Conservation (phyloP, 2,329 filamentous ascomycete genomes). For the Leptographium lundbergii region DNA sequence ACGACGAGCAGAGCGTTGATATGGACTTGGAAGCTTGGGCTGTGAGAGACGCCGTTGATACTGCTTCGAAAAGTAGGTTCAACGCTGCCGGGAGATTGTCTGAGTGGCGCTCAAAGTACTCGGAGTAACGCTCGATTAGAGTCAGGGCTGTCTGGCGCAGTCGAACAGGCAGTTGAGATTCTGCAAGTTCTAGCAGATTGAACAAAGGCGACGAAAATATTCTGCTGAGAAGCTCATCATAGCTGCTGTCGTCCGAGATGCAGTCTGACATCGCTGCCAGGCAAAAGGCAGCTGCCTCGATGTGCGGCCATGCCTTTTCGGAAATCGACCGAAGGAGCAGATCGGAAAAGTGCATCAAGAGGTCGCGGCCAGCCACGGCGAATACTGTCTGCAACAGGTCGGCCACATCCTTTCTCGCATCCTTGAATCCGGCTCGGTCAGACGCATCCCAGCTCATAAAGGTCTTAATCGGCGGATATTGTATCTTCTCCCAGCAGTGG, state of each 20-base stretch:
- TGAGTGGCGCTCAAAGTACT: constrained; percentile 62
- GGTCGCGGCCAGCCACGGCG: constrained; percentile 40
- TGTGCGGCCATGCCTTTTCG: constrained; percentile 40
- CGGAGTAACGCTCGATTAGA: constrained; percentile 59
- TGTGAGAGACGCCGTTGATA: constrained; percentile 48
- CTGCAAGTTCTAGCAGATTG: constrained; percentile 35
- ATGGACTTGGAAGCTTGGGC: constrained; percentile 65
- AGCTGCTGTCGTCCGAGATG: constrained; percentile 41
- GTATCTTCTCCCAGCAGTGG: constrained; percentile 55
- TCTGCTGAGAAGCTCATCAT: constrained; percentile 44
- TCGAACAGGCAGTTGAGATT: constrained; percentile 43
- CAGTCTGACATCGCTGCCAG: constrained; percentile 56
- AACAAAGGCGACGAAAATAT: constrained; percentile 52
- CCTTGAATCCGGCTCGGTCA: constrained; percentile 53
- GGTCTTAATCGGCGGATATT: constrained; percentile 46
- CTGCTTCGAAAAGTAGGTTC: constrained; percentile 59
- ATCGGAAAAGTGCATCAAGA: constrained; percentile 45
- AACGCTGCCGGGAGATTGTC: constrained; percentile 56
- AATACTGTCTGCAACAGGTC: constrained; percentile 66
- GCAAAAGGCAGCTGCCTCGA: constrained; percentile 51
- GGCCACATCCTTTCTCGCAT: constrained; percentile 66
- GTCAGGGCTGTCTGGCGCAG: constrained; percentile 56
- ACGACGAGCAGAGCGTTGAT: constrained; percentile 60
- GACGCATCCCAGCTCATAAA: constrained; percentile 57
- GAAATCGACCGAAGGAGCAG: constrained; percentile 37